Evolutionary conservation across 1,139 yeast species (phyloP), one percentile per base, ranked within the genome.

Genomic region (Diutina neorugosa): DNA sequence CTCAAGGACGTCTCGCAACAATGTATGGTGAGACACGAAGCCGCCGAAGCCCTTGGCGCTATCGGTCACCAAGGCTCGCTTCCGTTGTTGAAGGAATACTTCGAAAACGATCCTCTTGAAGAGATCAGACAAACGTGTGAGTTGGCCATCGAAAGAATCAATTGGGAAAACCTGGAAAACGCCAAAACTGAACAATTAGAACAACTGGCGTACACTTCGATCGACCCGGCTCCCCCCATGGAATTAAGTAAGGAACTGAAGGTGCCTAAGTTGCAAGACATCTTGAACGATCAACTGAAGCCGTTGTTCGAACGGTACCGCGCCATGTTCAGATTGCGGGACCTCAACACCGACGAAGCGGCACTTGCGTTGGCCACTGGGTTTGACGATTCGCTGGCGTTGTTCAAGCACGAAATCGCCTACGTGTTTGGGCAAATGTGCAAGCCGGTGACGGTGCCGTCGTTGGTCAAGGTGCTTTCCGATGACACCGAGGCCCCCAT

Each of bases 21-120:
- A 65, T 76, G 87, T 56, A 94, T 94, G 98, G 99, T 94, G 42
- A 86, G 99, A 68, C 99, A 94, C 67, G 99, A 94, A 69, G 98
- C 98, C 20, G 98, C 98, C 12, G 99, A 94, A 70, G 98, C 98
- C 37, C 77, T 94, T 55, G 99, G 98, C 56, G 98, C 98, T 43
- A 74, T 94, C 54, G 96, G 96, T 52, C 96, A 90, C 67, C 69
- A 71, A 52, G 84, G 80, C 4, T 86, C 96, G n/a, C 69, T 93
- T 55, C 78, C 72, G 0, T 68, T 90, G 53, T 78, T 94, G 59
- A 71, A 80, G 58, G 73, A 82, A 52, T 89, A 84, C 68, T 74
- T 68, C 60, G 68, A 72, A 57, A 78, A 84, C 53, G 98, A 93
- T 64, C 95, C 96, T 12, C 71, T 84, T 52, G 76, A 87, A 61